Evolutionary conservation across 176 grass and related monocot species (phyloP).

Genomic region (Melocanna baccifera): DNA sequence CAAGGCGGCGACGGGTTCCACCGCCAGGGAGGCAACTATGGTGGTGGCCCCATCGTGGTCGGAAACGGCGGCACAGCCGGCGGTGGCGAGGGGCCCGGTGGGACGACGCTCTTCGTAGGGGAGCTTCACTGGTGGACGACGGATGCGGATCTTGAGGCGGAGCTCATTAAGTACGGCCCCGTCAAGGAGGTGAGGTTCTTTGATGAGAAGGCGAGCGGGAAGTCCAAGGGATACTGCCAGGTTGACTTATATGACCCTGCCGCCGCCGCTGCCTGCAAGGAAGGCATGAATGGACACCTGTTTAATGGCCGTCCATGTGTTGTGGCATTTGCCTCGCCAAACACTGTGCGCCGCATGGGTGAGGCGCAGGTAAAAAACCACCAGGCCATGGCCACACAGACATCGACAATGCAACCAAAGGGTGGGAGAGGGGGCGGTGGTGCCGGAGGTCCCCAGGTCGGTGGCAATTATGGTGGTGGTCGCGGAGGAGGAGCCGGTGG

Average conservation of each 20-base stretch:
- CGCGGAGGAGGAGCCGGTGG: constrained; percentile 34
- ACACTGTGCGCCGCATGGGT: constrained; percentile 59
- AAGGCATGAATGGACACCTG: constrained; percentile 67
- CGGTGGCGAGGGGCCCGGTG: constrained; percentile 42
- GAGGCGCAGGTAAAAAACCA: constrained; percentile 72
- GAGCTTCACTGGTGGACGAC: constrained; percentile 98
- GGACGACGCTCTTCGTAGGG: constrained; percentile 67
- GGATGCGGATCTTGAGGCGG: constrained; percentile 71
- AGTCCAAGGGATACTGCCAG: constrained; percentile 91
- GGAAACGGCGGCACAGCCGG: constrained; percentile 32
- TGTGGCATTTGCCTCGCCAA: constrained; percentile 61
- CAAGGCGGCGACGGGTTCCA: constrained; percentile 58
- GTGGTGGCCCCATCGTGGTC: constrained; percentile 36
- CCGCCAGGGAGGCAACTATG: constrained; percentile 46
- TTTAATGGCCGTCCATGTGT: constrained; percentile 78
- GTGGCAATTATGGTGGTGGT: constrained; percentile 54
- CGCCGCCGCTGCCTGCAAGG: constrained; percentile 54
- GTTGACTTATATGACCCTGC: constrained; percentile 69
- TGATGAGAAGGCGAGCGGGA: constrained; percentile 86
- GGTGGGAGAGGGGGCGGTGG: constrained; percentile 51
- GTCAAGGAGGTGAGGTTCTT: constrained; percentile 91
- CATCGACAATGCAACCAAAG: constrained; percentile 38
- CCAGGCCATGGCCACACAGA: constrained; percentile 44
- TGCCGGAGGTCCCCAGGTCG: constrained; percentile 26
- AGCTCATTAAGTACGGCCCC: constrained; percentile 70